Conservation (phyloP, 2,329 filamentous ascomycete genomes). For the Aspergillus pseudotamarii region DNA sequence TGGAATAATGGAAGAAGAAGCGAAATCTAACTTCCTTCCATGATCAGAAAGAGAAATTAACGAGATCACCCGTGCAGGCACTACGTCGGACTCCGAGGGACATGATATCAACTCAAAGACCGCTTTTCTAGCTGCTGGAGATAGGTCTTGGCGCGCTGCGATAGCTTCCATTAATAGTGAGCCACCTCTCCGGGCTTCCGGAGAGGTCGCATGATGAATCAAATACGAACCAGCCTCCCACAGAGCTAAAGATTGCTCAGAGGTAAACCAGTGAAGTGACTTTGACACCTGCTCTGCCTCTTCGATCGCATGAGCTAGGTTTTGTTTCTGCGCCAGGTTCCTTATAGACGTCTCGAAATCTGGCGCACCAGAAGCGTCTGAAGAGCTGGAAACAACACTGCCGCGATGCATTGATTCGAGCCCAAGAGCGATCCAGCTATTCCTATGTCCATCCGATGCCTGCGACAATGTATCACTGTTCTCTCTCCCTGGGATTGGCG, state of each 20-base stretch:
- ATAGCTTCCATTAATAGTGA: conserved; percentile 41
- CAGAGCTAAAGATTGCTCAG: conserved; percentile 43
- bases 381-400: conserved; percentile 41
- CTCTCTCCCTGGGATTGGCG: conserved; percentile 36
- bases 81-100: conserved; percentile 38
- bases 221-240: conserved; percentile 45
- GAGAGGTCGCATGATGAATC: conserved; percentile 36
- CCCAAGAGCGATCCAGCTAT: conserved; percentile 36
- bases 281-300: conserved; percentile 41
- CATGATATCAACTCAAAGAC: conserved; percentile 41
- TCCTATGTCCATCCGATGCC: conserved; percentile 37
- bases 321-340: conserved; percentile 38
- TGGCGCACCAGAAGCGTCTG: conserved; percentile 40
- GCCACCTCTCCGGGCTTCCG: conserved; percentile 40
- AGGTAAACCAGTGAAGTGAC: conserved; percentile 37
- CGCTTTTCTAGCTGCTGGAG: conserved; percentile 35
- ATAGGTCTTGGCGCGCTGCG: conserved; percentile 42
- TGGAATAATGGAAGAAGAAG: conserved; percentile 40
- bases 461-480: conserved; percentile 34
- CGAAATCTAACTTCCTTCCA: conserved; percentile 46
- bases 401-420: conserved; percentile 47
- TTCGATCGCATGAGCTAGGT: conserved; percentile 39
- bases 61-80: conserved; percentile 42
- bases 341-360: conserved; percentile 43
- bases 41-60: conserved; percentile 47